Evolutionary conservation across 306 rosid species (phyloP).

Genomic region (Cicer chorassanicum): DNA sequence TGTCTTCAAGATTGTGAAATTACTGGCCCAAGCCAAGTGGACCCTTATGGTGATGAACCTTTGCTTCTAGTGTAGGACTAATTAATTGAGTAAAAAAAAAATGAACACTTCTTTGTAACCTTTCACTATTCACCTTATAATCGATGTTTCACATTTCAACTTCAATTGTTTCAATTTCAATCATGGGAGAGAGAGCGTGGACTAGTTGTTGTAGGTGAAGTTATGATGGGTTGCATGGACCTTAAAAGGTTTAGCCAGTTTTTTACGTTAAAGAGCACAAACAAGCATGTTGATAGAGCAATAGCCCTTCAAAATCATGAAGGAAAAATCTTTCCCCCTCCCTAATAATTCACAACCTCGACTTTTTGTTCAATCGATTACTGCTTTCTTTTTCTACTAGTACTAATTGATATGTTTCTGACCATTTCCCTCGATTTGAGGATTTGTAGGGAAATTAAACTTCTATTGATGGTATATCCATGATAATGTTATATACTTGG

Average conservation of each 20-base stretch:
- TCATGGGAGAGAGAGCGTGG: slow-evolving; percentile 26
- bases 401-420: slow-evolving; percentile 38
- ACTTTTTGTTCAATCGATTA: slow-evolving; percentile 50
- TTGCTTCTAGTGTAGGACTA: slow-evolving; percentile 44
- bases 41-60: slow-evolving; percentile 44
- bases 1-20: slow-evolving; percentile 46
- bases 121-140: slow-evolving; percentile 6
- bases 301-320: slow-evolving; percentile 42
- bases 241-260: slow-evolving; percentile 40
- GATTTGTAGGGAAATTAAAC: slow-evolving; percentile 48
- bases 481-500: slow-evolving; percentile 21
- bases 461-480: slow-evolving; percentile 48
- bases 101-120: background rate
- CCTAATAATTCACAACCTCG: slow-evolving; percentile 50
- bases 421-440: slow-evolving; percentile 58
- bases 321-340: slow-evolving; percentile 30
- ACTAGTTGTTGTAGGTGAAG: slow-evolving; percentile 35
- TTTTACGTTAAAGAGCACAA: slow-evolving; percentile 58
- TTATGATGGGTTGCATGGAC: slow-evolving; percentile 55
- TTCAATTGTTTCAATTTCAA: slow-evolving; percentile 40
- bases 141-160: slow-evolving; percentile 35
- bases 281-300: slow-evolving; percentile 63
- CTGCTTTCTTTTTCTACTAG: slow-evolving; percentile 43
- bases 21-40: slow-evolving; percentile 46
- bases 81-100: slow-evolving; percentile 1